These are phyloP conservation scores for Didymella arachidicola DNA, from an alignment of 2,329 filamentous ascomycete species.

Conservation along the genomic window DNA sequence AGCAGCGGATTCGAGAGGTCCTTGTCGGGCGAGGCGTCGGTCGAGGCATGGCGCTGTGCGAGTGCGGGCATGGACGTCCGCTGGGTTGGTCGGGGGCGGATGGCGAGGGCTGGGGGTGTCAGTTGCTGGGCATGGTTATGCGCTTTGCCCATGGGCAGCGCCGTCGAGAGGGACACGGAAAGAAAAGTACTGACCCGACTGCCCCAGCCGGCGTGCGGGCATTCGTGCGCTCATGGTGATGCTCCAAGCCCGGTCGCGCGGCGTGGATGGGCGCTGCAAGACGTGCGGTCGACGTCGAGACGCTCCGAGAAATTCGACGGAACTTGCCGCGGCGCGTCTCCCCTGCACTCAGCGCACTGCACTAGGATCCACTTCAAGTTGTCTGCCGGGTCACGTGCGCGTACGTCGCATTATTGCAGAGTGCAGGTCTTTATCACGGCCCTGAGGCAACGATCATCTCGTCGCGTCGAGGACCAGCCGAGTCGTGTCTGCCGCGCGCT, in stretches of 20 bases:
- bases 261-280: conserved; percentile 26
- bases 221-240: conserved; percentile 70
- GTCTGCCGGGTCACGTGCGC: conserved; percentile 8
- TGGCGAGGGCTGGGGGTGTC: conserved; percentile 33
- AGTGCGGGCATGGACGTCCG: conserved; percentile 29
- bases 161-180: not conserved
- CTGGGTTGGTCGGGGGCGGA: conserved; percentile 31
- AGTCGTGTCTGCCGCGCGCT: conserved; percentile 10
- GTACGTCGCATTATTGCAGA: not conserved
- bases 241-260: conserved; percentile 35
- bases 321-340: conserved; percentile 24
- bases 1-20: conserved; percentile 65
- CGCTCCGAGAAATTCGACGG: conserved; percentile 30
- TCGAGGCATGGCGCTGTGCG: conserved; percentile 28
- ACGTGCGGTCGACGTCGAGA: conserved; percentile 22
- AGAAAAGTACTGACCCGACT: conserved; percentile 61
- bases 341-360: too few relatives aligned
- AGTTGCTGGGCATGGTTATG: conserved; percentile 3
- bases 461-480: conserved; percentile 7
- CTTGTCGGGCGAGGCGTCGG: conserved; percentile 19
- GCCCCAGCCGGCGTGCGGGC: conserved; percentile 67
- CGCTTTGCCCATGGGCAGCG: not conserved
- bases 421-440: conserved; percentile 8
- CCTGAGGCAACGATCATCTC: conserved; percentile 16
- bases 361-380: not conserved